Percentiles rank a stretch among this genome's conserved stretches.
phyloP scores from a whole-genome alignment of 2,329 filamentous ascomycete genomes.

The Pseudopyrenochaeta lycopersici region DNA sequence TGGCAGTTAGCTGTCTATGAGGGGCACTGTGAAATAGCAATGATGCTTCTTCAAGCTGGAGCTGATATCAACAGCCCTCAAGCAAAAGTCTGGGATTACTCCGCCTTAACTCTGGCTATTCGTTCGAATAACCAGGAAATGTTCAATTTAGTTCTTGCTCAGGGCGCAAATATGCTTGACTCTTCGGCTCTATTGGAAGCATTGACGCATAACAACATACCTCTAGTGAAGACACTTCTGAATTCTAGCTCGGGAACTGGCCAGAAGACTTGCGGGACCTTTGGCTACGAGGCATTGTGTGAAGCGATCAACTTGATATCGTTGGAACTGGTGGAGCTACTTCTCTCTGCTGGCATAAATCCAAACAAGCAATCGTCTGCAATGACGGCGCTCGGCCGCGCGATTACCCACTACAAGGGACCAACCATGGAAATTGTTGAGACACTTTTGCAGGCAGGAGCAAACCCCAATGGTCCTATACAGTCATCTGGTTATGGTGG shows the following conservation, averaged over 20 bases:
- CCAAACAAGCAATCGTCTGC: neutral
- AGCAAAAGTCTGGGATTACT: neutral
- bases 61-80: neutral
- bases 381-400: neutral
- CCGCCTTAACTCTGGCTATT: neutral
- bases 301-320: neutral
- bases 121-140: neutral
- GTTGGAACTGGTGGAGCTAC: neutral
- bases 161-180: neutral
- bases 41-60: neutral
- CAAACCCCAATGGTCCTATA: neutral
- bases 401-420: neutral
- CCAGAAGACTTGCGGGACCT: neutral
- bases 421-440: neutral
- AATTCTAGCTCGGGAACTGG: neutral
- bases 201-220: neutral
- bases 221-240: neutral
- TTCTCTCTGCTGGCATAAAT: neutral
- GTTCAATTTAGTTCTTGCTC: neutral
- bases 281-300: neutral
- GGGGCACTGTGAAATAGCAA: neutral
- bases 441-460: neutral
- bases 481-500: neutral
- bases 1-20: neutral
- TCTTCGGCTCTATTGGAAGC: neutral